Conservation (phyloP, 2,329 filamentous ascomycete genomes). For the Alternaria ventricosa region DNA sequence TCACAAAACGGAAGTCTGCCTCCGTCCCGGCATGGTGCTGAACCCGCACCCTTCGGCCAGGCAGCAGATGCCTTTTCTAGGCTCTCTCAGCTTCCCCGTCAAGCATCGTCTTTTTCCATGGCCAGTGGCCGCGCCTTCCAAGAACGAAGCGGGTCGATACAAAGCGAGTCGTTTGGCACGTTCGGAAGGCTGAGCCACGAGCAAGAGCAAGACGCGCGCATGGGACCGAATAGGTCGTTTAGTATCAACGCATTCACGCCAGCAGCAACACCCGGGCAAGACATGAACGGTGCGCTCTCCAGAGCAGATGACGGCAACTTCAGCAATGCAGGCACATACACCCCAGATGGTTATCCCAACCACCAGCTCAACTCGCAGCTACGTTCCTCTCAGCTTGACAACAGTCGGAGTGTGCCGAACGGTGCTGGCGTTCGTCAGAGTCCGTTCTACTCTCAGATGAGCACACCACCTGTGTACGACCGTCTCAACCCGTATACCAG, state of each 20-base stretch:
- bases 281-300: conserved; percentile 25
- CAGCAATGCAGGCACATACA: conserved; percentile 38
- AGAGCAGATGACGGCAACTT: conserved; percentile 27
- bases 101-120: conserved; percentile 58
- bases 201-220: conserved; percentile 42
- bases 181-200: conserved; percentile 45
- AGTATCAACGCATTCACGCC: conserved; percentile 37
- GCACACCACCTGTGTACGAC: conserved; percentile 54
- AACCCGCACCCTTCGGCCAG: conserved; percentile 46
- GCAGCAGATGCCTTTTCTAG: conserved; percentile 36
- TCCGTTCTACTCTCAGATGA: conserved; percentile 56
- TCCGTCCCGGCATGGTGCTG: conserved; percentile 60
- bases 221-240: conserved; percentile 40
- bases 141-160: conserved; percentile 49
- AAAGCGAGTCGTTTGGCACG: conserved; percentile 47
- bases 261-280: conserved; percentile 31
- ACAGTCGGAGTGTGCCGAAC: conserved; percentile 53
- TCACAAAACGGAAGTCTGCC: conserved; percentile 65
- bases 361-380: conserved; percentile 45
- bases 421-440: conserved; percentile 53
- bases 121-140: conserved; percentile 49
- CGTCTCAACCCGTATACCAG: conserved; percentile 52
- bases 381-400: conserved; percentile 49
- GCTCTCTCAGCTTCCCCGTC: conserved; percentile 48
- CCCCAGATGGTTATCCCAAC: conserved; percentile 45